phyloP scores from a whole-genome alignment of 352 stramenopile genomes.

The Globisporangium ultimum region DNA sequence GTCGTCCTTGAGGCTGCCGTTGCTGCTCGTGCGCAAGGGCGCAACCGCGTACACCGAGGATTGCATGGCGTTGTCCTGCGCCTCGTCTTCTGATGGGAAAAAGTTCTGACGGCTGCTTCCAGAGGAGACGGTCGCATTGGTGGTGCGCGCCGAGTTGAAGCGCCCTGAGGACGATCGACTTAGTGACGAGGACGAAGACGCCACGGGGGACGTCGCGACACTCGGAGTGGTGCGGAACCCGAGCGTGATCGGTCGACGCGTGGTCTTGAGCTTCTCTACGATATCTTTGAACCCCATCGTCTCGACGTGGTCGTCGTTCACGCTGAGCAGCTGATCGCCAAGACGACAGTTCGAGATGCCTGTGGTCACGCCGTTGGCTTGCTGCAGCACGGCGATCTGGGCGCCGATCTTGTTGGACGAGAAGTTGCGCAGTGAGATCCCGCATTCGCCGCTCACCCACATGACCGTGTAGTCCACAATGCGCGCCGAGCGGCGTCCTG shows the following conservation, averaged over 20 bases:
- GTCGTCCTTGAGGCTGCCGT: background rate
- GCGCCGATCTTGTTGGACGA: slow-evolving; percentile 69
- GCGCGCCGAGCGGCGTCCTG: slow-evolving; percentile 6
- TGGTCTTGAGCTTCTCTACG: slow-evolving; percentile 73
- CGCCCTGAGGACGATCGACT: background rate
- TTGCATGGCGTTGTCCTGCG: too few species aligned
- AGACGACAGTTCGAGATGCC: slow-evolving; percentile 75
- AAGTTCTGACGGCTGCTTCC: background rate
- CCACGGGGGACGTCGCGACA: slow-evolving; percentile 57
- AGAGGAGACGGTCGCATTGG: background rate
- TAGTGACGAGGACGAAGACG: slow-evolving; percentile 9
- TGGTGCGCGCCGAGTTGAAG: background rate
- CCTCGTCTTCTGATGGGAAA: slow-evolving; percentile 8
- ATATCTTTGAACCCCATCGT: slow-evolving; percentile 62
- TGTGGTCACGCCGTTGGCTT: slow-evolving; percentile 70
- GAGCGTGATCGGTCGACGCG: slow-evolving; percentile 61
- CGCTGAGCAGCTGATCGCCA: slow-evolving; percentile 66
- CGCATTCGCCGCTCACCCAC: slow-evolving; percentile 79
- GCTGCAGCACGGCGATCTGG: slow-evolving; percentile 78
- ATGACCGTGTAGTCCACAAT: slow-evolving; percentile 63
- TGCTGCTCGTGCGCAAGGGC: background rate
- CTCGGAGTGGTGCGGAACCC: slow-evolving; percentile 69
- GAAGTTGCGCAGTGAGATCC: slow-evolving; percentile 84
- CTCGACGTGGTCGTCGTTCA: slow-evolving; percentile 73
- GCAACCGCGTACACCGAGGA: slow-evolving; percentile 1